Conservation (phyloP, 2,329 filamentous ascomycete genomes). For the Paraphaeosphaeria minitans region DNA sequence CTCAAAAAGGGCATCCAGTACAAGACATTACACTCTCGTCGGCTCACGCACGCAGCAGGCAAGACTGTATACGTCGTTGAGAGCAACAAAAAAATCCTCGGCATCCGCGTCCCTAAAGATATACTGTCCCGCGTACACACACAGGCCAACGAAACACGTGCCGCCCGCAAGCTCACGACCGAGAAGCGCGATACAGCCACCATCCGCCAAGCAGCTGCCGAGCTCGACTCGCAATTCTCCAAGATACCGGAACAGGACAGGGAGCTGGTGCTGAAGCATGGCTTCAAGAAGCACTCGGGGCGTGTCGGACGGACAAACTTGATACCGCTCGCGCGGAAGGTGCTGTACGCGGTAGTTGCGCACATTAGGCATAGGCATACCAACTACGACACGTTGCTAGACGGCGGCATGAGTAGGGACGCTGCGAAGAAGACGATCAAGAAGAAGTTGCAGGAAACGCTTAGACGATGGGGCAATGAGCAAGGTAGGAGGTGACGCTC, state of each 20-base stretch:
- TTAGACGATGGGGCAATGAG: slow-evolving; percentile 33
- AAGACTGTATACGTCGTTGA: slow-evolving; percentile 37
- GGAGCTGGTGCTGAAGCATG: slow-evolving; percentile 46
- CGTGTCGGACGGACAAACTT: slow-evolving; percentile 55
- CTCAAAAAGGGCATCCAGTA: slow-evolving; percentile 42
- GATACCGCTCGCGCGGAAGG: slow-evolving; percentile 48
- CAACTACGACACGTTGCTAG: slow-evolving; percentile 52
- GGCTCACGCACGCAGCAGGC: slow-evolving; percentile 36
- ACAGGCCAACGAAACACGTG: slow-evolving; percentile 47
- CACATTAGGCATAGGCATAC: slow-evolving; percentile 58
- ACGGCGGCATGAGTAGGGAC: slow-evolving; percentile 17
- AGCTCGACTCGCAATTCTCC: slow-evolving; percentile 50
- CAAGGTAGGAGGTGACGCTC: slow-evolving; percentile 24
- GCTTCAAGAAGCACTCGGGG: slow-evolving; percentile 54
- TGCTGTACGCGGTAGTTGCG: slow-evolving; percentile 55
- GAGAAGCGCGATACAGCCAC: slow-evolving; percentile 34
- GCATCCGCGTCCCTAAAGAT: slow-evolving; percentile 50
- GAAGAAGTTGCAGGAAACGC: slow-evolving; percentile 26
- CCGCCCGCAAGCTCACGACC: slow-evolving; percentile 48
- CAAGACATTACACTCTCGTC: slow-evolving; percentile 42
- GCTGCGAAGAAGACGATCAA: slow-evolving; percentile 31
- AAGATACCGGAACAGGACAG: slow-evolving; percentile 46
- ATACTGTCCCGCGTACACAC: slow-evolving; percentile 48
- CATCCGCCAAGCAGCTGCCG: slow-evolving; percentile 29
- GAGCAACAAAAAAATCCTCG: slow-evolving; percentile 39